These are phyloP conservation scores for Agaricus subrufescens DNA, from an alignment of 768 basidiomycete genomes.

Conservation along the genomic window DNA sequence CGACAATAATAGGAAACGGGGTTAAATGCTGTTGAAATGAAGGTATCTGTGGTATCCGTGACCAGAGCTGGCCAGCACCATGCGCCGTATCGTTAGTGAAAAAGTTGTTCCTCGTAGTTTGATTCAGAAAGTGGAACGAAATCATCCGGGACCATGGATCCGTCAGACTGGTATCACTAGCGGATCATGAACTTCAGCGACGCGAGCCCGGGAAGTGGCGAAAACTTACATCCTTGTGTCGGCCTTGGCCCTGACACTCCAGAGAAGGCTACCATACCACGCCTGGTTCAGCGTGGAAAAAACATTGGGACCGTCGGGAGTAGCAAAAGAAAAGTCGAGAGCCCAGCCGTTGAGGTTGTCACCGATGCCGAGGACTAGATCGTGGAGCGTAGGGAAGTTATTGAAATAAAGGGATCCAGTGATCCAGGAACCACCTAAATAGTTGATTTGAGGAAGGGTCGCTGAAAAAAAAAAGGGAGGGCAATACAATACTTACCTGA, in stretches of 20 bases:
- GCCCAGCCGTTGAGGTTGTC: conserved; percentile 46
- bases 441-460: neutral
- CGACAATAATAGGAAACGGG: conserved; percentile 66
- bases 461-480: neutral
- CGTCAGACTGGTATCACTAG: conserved; percentile 58
- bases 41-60: conserved; percentile 45
- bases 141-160: conserved; percentile 65
- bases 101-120: conserved; percentile 54
- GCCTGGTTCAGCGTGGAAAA: conserved; percentile 42
- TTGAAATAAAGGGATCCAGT: conserved; percentile 61
- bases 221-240: conserved; percentile 39
- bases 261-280: conserved; percentile 50
- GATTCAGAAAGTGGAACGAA: conserved; percentile 70
- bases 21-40: conserved; percentile 43
- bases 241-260: conserved; percentile 54
- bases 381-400: conserved; percentile 51
- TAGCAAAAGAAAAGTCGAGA: conserved; percentile 50
- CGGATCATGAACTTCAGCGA: neutral
- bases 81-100: conserved; percentile 56
- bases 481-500: conserved; percentile 39
- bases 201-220: neutral
- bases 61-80: conserved; percentile 74
- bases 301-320: conserved; percentile 46
- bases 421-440: conserved; percentile 62
- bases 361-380: conserved; percentile 58